Evolutionary conservation across 1,139 yeast species (phyloP).

Genomic region (Geotrichum bryndzae): DNA sequence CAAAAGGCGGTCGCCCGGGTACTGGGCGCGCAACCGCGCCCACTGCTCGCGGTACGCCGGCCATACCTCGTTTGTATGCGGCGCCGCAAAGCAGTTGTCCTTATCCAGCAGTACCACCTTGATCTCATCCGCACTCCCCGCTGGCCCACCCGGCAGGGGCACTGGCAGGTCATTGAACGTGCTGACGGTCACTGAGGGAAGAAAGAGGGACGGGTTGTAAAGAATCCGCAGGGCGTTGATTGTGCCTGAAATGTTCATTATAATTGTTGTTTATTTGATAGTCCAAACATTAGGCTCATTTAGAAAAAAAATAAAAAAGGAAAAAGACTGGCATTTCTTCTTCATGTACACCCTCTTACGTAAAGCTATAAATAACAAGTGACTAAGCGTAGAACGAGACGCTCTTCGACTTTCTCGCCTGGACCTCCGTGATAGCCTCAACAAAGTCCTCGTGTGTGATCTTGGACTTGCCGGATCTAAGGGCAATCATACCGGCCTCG

Average conservation of each 20-base stretch:
- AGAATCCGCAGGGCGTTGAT: slow-evolving; percentile 57
- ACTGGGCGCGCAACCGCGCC: slow-evolving; percentile 47
- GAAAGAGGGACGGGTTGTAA: slow-evolving; percentile 58
- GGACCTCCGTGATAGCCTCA: slow-evolving; percentile 97
- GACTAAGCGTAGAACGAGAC: slow-evolving; percentile 87
- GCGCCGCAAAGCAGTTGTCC: slow-evolving; percentile 90
- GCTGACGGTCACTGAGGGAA: slow-evolving; percentile 59
- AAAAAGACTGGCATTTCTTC: not conserved
- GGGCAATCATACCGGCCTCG: slow-evolving; percentile 99
- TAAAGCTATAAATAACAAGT: not conserved
- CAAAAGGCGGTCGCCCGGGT: slow-evolving; percentile 61
- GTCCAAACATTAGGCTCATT: not conserved
- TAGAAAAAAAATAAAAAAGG: no score
- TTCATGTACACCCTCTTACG: not conserved
- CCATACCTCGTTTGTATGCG: slow-evolving; percentile 76
- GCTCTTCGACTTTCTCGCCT: slow-evolving; percentile 90
- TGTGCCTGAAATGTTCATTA: slow-evolving; percentile 66
- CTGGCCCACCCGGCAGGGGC: slow-evolving; percentile 32
- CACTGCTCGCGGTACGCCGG: slow-evolving; percentile 58
- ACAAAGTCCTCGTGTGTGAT: slow-evolving; percentile 97
- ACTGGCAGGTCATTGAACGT: slow-evolving; percentile 59
- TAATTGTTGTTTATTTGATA: not conserved
- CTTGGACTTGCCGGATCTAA: slow-evolving; percentile 85
- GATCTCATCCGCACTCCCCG: slow-evolving; percentile 35
- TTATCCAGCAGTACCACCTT: slow-evolving; percentile 86